Conservation (phyloP, 1,284 basidiomycete species). For the Coniferiporia sulphurascens region DNA sequence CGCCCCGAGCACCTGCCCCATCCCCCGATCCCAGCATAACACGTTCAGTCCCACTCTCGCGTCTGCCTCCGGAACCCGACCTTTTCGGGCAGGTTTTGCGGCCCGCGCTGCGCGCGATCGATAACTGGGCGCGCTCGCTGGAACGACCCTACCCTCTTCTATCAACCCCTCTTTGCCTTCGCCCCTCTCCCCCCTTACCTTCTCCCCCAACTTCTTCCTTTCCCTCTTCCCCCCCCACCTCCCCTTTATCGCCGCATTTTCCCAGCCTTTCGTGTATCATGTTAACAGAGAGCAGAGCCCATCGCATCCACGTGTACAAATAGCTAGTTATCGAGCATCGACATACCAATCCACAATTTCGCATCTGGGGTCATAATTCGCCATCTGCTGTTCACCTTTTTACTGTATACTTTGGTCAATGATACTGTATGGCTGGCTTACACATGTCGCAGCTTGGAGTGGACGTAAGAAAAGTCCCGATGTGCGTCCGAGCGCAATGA, state of each 20-base stretch:
- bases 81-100: too few relatives aligned
- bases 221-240: too few relatives aligned
- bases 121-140: not conserved
- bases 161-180: too few relatives aligned
- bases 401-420: not conserved
- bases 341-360: slow-evolving; percentile 33
- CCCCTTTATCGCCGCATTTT: not conserved
- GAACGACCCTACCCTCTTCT: not conserved
- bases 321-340: slow-evolving; percentile 28
- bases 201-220: not conserved
- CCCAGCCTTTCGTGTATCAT: slow-evolving; percentile 1
- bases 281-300: not conserved
- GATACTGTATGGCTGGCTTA: too few relatives aligned
- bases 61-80: too few relatives aligned
- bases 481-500: too few relatives aligned
- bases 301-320: slow-evolving; percentile 2
- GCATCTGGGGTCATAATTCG: not conserved
- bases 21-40: too few relatives aligned
- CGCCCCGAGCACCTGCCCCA: too few relatives aligned
- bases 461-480: too few relatives aligned
- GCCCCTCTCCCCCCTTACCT: not conserved
- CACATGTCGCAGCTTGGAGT: too few relatives aligned
- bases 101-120: not conserved
- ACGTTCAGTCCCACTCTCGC: too few relatives aligned
- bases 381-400: not conserved